Evolutionary conservation across 1,139 yeast genomes (phyloP), one percentile per base, ranked within the genome.

Genomic region (Meyerozyma guilliermondii): DNA sequence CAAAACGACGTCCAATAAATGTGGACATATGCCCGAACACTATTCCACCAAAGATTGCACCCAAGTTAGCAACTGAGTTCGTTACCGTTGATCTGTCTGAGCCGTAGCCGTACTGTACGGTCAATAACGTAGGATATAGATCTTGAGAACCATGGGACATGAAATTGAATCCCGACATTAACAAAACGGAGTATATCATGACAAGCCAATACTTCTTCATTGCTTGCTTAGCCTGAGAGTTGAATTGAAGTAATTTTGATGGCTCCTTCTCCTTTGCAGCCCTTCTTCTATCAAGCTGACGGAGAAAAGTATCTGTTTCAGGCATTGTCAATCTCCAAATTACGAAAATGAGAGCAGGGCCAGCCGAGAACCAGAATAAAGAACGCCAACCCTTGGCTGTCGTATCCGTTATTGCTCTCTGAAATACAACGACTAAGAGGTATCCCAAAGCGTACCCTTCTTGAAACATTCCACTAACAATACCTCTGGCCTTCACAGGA

Each of bases 141-240:
- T 83, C 91, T 59, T 83, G 88, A 17, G 87, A 80, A 6, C 87
- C 88, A 51, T 83, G 89, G 7, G 87, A 78, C 74, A 76, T 71
- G 61, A 82, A 83, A 63, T 59, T 55, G 56, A 69, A 66, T 26
- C 74, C 74, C n/a, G 72, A 51, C 75, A 69, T 70, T 56, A 70
- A 48, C 31, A 70, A 52, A 33, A 69, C 58, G 45, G 58, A 50
- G 51, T 68, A 69, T 36, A 68, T 45, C 45, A 66, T 56, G 43
- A 67, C 57, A 40, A 69, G 62, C 75, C 76, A 69, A 46, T 70
- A 68, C 30, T 60, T 55, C 40, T 53, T 60, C 29, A 67, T 35
- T 11, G 66, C 68, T 38, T 54, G 54, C 44, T 58, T 59, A 22
- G 62, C 63, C 40, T 56, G 56, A 6, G 49, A 44, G 39, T 48